Percentiles rank a stretch among this genome's conserved stretches.
Conservation (phyloP, 306 rosid genomes). For the Trichosanthes cucumerina region DNA sequence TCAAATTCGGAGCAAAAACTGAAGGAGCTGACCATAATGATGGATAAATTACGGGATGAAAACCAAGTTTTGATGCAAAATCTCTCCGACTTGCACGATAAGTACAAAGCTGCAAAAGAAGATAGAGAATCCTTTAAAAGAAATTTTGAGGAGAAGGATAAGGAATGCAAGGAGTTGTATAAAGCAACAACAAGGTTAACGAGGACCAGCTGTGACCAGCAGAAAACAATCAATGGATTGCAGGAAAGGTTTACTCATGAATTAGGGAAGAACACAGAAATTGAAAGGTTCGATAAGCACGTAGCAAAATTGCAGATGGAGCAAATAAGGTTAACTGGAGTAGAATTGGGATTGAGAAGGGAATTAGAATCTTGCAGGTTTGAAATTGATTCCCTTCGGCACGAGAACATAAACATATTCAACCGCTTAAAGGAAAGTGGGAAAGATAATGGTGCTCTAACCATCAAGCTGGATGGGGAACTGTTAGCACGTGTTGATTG, state of each 20-base stretch:
- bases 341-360: constrained; percentile 66
- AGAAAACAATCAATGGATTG: constrained; percentile 76
- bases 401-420: constrained; percentile 62
- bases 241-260: constrained; percentile 48
- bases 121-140: constrained; percentile 39
- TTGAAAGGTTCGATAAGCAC: constrained; percentile 47
- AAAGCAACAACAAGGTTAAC: constrained; percentile 61
- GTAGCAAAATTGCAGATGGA: constrained; percentile 62
- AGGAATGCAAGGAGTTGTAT: constrained; percentile 73
- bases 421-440: constrained; percentile 59
- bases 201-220: constrained; percentile 81
- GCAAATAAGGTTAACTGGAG: constrained; percentile 68
- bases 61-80: constrained; percentile 45
- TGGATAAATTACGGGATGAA: constrained; percentile 43
- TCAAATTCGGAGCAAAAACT: constrained; percentile 51
- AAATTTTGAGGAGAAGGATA: constrained; percentile 65
- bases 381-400: constrained; percentile 89
- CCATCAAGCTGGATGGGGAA: constrained; percentile 71
- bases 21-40: constrained; percentile 33
- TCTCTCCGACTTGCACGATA: constrained; percentile 51
- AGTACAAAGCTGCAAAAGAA: constrained; percentile 48
- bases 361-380: constrained; percentile 67
- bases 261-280: constrained; percentile 30
- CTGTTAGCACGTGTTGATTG: constrained; percentile 50
- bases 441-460: constrained; percentile 49